These are phyloP conservation scores for Butyriboletus loyo DNA, from an alignment of 768 basidiomycete genomes.

Conservation along the genomic window DNA sequence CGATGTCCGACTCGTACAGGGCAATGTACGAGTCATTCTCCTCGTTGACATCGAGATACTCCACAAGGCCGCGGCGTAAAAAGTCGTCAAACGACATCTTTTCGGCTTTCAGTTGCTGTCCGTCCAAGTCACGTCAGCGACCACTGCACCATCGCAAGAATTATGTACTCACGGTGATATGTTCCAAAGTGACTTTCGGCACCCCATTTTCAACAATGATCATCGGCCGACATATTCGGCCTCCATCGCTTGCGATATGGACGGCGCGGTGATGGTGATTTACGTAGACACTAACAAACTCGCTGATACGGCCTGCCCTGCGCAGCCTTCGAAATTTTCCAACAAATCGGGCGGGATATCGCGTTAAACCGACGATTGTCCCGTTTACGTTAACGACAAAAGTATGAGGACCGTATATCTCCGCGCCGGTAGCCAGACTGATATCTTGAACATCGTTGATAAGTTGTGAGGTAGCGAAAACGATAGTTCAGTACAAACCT, in stretches of 20 bases:
- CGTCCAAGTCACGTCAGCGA: slow-evolving; percentile 7
- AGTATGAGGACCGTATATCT: slow-evolving; percentile 91
- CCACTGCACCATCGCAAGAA: not conserved
- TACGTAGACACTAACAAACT: slow-evolving; percentile 95
- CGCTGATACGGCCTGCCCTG: slow-evolving; percentile 87
- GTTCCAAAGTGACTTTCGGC: slow-evolving; percentile 74
- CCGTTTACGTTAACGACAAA: slow-evolving; percentile 98
- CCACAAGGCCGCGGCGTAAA: slow-evolving; percentile 85
- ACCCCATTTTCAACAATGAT: slow-evolving; percentile 89
- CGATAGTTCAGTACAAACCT: slow-evolving; percentile 47
- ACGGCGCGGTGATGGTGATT: slow-evolving; percentile 94
- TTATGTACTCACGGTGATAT: slow-evolving; percentile 57
- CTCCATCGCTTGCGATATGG: slow-evolving; percentile 95
- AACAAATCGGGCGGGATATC: slow-evolving; percentile 82
- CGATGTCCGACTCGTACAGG: slow-evolving; percentile 86
- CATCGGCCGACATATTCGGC: slow-evolving; percentile 94
- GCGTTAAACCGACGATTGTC: slow-evolving; percentile 89
- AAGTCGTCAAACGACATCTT: slow-evolving; percentile 90
- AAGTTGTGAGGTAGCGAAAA: slow-evolving; percentile 8
- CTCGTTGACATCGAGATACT: slow-evolving; percentile 98
- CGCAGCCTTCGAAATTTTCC: slow-evolving; percentile 88
- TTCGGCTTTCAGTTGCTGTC: slow-evolving; percentile 76
- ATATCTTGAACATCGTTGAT: slow-evolving; percentile 60
- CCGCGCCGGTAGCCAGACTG: slow-evolving; percentile 84
- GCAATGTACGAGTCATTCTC: slow-evolving; percentile 98